These are phyloP conservation scores for Liquidambar formosana DNA, from an alignment of 164 flowering plant genomes.

Conservation along the genomic window DNA sequence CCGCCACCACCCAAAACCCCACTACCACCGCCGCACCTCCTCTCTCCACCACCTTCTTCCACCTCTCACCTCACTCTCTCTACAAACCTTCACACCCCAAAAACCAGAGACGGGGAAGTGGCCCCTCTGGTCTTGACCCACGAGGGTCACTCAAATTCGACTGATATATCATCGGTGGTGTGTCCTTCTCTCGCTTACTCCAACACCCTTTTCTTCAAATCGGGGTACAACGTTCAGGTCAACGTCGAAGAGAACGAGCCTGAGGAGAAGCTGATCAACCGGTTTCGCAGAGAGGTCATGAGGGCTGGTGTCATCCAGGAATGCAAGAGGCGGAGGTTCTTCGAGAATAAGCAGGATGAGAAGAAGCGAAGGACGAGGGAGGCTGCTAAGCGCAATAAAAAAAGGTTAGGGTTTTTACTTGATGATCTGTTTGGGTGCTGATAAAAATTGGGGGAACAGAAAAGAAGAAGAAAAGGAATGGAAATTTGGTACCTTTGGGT, in stretches of 20 bases:
- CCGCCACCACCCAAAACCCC: conserved; percentile 18
- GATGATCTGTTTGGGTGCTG: conserved; percentile 2
- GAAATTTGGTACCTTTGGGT: too few relatives aligned
- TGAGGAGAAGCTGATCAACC: conserved; percentile 58
- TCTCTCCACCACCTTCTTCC: not conserved
- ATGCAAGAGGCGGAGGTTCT: conserved; percentile 52
- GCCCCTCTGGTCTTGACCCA: conserved; percentile 6
- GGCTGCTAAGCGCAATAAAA: conserved; percentile 66
- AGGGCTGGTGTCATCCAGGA: conserved; percentile 72
- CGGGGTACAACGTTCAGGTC: conserved; percentile 68
- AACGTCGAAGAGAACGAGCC: conserved; percentile 68
- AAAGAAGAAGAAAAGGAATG: too few relatives aligned
- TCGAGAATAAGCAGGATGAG: conserved; percentile 69
- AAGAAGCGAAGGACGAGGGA: conserved; percentile 65
- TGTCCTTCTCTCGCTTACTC: conserved; percentile 64
- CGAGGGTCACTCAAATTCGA: conserved; percentile 8
- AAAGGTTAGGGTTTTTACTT: conserved; percentile 35
- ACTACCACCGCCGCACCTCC: not conserved
- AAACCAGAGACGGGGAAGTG: conserved; percentile 3
- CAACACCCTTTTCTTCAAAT: conserved; percentile 55
- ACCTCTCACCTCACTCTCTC: conserved; percentile 1
- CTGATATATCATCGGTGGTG: conserved; percentile 46
- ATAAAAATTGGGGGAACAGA: not conserved
- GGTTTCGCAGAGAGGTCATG: conserved; percentile 74
- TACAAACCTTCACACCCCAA: conserved; percentile 7